phyloP scores from a whole-genome alignment of 768 basidiomycete genomes.

The Cystofilobasidium ferigula region DNA sequence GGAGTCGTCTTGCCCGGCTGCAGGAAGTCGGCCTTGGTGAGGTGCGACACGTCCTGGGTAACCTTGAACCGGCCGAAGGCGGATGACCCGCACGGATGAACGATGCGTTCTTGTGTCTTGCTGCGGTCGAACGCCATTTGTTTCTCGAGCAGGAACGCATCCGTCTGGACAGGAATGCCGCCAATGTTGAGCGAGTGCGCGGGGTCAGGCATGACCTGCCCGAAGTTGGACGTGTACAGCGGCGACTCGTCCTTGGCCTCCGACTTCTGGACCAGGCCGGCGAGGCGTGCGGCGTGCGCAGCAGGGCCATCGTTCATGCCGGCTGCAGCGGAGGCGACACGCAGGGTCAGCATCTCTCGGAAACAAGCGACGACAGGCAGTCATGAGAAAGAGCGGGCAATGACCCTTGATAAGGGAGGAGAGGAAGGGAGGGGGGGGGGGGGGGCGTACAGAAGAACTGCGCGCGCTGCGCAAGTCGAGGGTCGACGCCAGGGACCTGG shows the following conservation, averaged over 20 bases:
- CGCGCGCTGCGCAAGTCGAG: constrained; percentile 32
- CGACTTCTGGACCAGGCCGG: constrained; percentile 29
- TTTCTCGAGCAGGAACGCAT: constrained; percentile 35
- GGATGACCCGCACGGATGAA: constrained; percentile 34
- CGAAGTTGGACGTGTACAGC: constrained; percentile 34
- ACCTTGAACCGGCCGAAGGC: constrained; percentile 35
- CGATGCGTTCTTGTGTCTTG: constrained; percentile 35
- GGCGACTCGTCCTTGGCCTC: constrained; percentile 32
- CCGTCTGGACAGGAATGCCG: constrained; percentile 33
- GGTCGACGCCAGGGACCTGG: constrained; percentile 35
- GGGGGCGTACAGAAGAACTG: constrained; percentile 29
- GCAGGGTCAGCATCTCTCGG: too few species aligned
- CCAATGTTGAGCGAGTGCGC: constrained; percentile 34
- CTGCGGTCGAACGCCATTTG: constrained; percentile 36
- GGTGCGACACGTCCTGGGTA: constrained; percentile 33
- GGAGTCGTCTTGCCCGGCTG: constrained; percentile 32
- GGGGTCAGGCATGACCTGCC: constrained; percentile 34
- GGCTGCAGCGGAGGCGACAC: too few species aligned
- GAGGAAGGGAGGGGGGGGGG: too few species aligned
- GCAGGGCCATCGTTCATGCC: constrained; percentile 37
- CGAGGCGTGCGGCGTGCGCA: constrained; percentile 32
- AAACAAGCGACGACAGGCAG: too few species aligned
- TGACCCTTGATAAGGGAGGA: too few species aligned
- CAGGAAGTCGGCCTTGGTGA: constrained; percentile 35
- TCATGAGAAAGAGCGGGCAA: too few species aligned